Percentiles rank a stretch among this genome's conserved stretches.
Evolutionary conservation across 2,329 filamentous ascomycete genomes (phyloP).

Genomic region (Neonectria hederae): DNA sequence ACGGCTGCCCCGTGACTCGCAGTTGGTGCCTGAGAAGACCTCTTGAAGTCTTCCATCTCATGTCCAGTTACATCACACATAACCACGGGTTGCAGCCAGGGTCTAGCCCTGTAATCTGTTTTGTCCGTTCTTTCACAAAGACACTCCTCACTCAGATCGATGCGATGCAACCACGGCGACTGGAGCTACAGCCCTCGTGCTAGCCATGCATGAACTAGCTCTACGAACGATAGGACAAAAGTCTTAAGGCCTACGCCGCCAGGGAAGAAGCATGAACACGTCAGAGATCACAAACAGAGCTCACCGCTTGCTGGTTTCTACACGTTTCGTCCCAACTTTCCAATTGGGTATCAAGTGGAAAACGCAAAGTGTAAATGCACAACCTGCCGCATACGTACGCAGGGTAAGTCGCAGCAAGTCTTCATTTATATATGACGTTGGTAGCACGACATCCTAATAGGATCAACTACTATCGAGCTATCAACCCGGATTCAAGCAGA

Average conservation of each 20-base stretch:
- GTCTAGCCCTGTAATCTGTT: neutral
- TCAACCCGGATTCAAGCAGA: neutral
- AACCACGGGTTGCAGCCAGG: neutral
- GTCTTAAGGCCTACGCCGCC: conserved; percentile 9
- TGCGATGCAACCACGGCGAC: conserved; percentile 15
- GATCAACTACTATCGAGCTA: too few relatives aligned
- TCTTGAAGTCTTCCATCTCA: neutral
- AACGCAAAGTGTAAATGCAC: neutral
- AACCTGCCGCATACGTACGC: neutral
- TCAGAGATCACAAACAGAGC: conserved; percentile 6
- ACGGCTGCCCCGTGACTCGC: neutral
- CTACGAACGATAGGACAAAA: conserved; percentile 23
- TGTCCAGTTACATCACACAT: neutral
- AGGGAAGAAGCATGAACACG: conserved; percentile 19
- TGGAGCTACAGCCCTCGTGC: neutral
- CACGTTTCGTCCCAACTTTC: neutral
- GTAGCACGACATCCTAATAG: conserved; percentile 1
- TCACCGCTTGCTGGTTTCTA: neutral
- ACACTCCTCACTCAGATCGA: neutral
- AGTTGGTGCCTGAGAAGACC: neutral
- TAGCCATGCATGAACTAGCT: conserved; percentile 22
- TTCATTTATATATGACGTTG: neutral
- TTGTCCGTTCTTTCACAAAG: neutral
- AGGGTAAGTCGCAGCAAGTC: neutral
- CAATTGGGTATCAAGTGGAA: neutral